Evolutionary conservation across 495 filamentous ascomycete species (phyloP), one percentile per base, ranked within the genome.

Genomic region (Sordaria brevicollis): DNA sequence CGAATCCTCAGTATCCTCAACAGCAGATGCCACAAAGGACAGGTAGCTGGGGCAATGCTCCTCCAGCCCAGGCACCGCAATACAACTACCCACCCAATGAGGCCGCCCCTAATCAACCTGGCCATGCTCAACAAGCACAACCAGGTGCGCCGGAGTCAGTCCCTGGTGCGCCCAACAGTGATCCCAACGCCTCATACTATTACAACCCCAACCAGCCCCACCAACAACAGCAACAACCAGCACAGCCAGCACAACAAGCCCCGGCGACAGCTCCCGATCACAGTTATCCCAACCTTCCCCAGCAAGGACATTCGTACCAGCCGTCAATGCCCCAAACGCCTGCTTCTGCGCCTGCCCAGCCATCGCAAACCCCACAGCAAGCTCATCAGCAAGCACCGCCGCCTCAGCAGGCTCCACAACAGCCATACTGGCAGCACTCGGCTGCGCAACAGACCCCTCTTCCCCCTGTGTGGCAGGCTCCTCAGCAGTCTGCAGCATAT

Each of bases 121-220:
- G 36, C 39, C 81, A 78, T 35, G 19, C 68, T 35, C 72, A 78
- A 43, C 78, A 79, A 62, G 70, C 75, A 13, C 74, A 76, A 6
- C 69, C 77, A 13, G 83, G 81, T 62, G 70, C 77, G 39, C 76
- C 62, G 67, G 73, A 71, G 25, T 71, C 70, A 10, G 71, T 72
- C n/a, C 72, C 70, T 37, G 67, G 65, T 17, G 65, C 67, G 10
- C 78, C 83, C 6, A 77, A 79, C 3, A 72, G 76, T 3, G 86
- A 86, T 37, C 79, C 84, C 7, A 83, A 74, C 69, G 81, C 82
- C 7, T 77, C 81, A 4, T 86, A 82, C 66, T 87, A 86, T 69
- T 87, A 86, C 73, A 81, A 80, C 65, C 75, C 71, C 21, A 68
- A 76, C 35, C 72, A 72, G n/a, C 79, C 73, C 13, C 75, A 71